Percentiles rank a stretch among this genome's conserved stretches.
These are phyloP conservation scores for Syzygium syzygioides DNA, from an alignment of 441 rosid species.

Conservation along the genomic window DNA sequence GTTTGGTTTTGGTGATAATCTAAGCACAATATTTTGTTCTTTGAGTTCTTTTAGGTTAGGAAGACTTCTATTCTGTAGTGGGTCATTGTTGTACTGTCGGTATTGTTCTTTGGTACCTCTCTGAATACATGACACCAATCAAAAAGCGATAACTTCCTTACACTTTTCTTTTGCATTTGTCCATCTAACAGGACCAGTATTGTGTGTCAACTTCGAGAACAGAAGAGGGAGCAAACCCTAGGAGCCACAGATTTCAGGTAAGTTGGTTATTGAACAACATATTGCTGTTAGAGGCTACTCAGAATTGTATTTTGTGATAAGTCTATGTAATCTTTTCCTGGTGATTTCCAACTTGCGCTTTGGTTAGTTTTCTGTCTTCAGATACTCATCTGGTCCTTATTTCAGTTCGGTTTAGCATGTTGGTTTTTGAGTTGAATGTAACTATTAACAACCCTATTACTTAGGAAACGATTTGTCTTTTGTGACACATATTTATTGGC, in stretches of 20 bases:
- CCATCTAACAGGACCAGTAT: conserved; percentile 59
- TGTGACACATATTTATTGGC: neutral
- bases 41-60: neutral
- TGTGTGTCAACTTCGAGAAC: conserved; percentile 45
- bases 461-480: neutral
- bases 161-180: neutral
- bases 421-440: neutral
- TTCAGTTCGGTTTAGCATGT: neutral
- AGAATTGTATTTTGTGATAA: neutral
- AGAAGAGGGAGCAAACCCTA: conserved; percentile 52
- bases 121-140: neutral
- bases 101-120: neutral
- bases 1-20: neutral
- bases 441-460: neutral
- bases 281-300: neutral
- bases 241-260: conserved; percentile 78
- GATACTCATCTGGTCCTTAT: neutral
- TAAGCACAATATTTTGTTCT: neutral
- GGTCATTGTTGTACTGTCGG: neutral
- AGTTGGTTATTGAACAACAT: neutral
- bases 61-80: neutral
- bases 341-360: neutral
- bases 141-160: neutral
- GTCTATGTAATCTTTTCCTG: neutral
- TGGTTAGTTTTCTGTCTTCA: neutral